Evolutionary conservation across 192 early-diverging fungal species (phyloP), one percentile per base, ranked within the genome.

Genomic region (Neocallimastix lanati): DNA sequence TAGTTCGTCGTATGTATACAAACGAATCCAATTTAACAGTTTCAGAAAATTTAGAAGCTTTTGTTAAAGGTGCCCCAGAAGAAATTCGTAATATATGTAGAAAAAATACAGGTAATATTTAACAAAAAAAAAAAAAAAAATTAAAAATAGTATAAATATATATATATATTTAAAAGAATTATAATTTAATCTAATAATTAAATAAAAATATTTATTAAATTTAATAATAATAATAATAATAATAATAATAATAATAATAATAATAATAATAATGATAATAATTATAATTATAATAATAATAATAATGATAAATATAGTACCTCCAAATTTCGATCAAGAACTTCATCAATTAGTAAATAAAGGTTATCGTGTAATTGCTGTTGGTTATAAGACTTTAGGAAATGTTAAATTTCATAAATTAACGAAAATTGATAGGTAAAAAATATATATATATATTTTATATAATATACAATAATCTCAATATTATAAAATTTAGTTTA

Each of bases 51-150:
- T 85, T 87, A 80, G 93, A 96, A 40, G 91, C 96, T 12, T 99
- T 93, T 82, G 94, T 96, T 15, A 99, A 99, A 85, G 98, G 98
- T 12, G 98, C 98, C 4, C 98, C 98, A 7, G 98, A 99, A 83
- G 94, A 93, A 2, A 93, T 99, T 87, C 86, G 88, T 33, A 89
- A 93, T 50, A 93, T 99, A 76, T 99, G 98, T 82, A 83, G 81
- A 79, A 88, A 92, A 29, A 93, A 92, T 35, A 91, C 95, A 9
- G 79, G 92, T 93, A 85, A 82, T n/a, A n/a, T n/a, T n/a, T n/a
- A n/a, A n/a, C n/a, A n/a, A n/a, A n/a, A n/a, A n/a, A n/a, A n/a
- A n/a, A n/a, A n/a, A n/a, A n/a, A n/a, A n/a, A n/a, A n/a, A n/a
- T n/a, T n/a, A n/a, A n/a, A n/a, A n/a, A n/a, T n/a, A n/a, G n/a